A percentile compares a stretch with the other conserved stretches of the same genome.
phyloP scores from a whole-genome alignment of 345 rosid genomes.

The Turnera subulata region DNA sequence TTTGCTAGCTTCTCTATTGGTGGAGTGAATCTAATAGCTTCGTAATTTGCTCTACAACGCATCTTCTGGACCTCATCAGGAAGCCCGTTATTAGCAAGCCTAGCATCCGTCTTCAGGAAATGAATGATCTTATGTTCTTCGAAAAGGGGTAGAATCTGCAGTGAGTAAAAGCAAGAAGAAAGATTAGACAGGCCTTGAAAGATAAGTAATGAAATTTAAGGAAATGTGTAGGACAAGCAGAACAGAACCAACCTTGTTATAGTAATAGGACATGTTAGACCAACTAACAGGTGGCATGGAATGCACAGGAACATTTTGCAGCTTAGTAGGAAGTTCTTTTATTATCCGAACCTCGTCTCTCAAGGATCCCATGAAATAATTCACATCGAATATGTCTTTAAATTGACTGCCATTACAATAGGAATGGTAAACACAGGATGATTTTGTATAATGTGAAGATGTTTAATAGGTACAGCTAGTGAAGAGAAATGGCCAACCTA shows the following conservation, averaged over 20 bases:
- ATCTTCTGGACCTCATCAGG: slow-evolving; percentile 31
- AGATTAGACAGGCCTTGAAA: too few relatives aligned
- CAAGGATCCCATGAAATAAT: slow-evolving; percentile 22
- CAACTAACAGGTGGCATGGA: too few relatives aligned
- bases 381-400: slow-evolving; percentile 26
- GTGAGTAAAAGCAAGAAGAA: too few relatives aligned
- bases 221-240: too few relatives aligned
- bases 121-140: background rate
- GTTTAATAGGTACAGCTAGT: too few relatives aligned
- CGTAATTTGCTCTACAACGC: slow-evolving; percentile 26
- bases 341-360: slow-evolving; percentile 24
- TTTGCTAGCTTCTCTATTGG: slow-evolving; percentile 22
- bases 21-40: slow-evolving; percentile 24
- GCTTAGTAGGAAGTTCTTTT: slow-evolving; percentile 4
- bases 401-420: slow-evolving; percentile 31
- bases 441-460: too few relatives aligned
- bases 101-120: slow-evolving; percentile 17
- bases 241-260: too few relatives aligned
- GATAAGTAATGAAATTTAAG: background rate
- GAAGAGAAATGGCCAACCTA: slow-evolving; percentile 9
- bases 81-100: slow-evolving; percentile 28
- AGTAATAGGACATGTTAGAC: too few relatives aligned
- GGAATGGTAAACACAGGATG: too few relatives aligned
- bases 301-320: too few relatives aligned
- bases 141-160: slow-evolving; percentile 20